phyloP scores from a whole-genome alignment of 352 stramenopile species.

The Blastocystis sp. region DNA sequence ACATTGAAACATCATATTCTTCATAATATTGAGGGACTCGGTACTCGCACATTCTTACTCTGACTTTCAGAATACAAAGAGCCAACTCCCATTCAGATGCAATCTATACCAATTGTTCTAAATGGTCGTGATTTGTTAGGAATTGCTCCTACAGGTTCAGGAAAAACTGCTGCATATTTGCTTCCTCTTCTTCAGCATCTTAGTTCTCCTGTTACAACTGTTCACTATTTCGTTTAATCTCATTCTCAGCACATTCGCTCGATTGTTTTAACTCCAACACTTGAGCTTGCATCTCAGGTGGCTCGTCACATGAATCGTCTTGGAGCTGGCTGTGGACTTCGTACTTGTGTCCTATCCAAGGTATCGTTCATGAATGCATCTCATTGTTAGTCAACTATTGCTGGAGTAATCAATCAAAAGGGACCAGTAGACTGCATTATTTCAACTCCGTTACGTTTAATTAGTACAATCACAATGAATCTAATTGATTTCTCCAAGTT shows the following conservation, averaged over 20 bases:
- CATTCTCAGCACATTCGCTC: slow-evolving; percentile 78
- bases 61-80: slow-evolving; percentile 86
- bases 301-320: slow-evolving; percentile 88
- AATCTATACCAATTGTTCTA: slow-evolving; percentile 85
- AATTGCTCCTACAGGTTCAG: slow-evolving; percentile 90
- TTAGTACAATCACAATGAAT: slow-evolving; percentile 72
- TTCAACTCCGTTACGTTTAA: slow-evolving; percentile 89
- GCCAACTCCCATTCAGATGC: slow-evolving; percentile 98
- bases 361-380: slow-evolving; percentile 75
- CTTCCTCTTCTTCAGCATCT: slow-evolving; percentile 86
- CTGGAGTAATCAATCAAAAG: slow-evolving; percentile 55
- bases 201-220: slow-evolving; percentile 71
- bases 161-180: slow-evolving; percentile 94
- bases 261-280: slow-evolving; percentile 91
- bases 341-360: slow-evolving; percentile 85
- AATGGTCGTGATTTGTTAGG: slow-evolving; percentile 87
- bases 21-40: slow-evolving; percentile 51
- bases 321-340: slow-evolving; percentile 75
- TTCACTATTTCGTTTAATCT: not conserved
- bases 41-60: slow-evolving; percentile 59
- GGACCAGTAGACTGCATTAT: slow-evolving; percentile 90
- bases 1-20: slow-evolving; percentile 11
- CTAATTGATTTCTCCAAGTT: slow-evolving; percentile 69
- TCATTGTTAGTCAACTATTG: slow-evolving; percentile 3
- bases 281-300: slow-evolving; percentile 94